Evolutionary conservation across 2,329 filamentous ascomycete genomes (phyloP).

Genomic region (Ceratocystis ficicola): DNA sequence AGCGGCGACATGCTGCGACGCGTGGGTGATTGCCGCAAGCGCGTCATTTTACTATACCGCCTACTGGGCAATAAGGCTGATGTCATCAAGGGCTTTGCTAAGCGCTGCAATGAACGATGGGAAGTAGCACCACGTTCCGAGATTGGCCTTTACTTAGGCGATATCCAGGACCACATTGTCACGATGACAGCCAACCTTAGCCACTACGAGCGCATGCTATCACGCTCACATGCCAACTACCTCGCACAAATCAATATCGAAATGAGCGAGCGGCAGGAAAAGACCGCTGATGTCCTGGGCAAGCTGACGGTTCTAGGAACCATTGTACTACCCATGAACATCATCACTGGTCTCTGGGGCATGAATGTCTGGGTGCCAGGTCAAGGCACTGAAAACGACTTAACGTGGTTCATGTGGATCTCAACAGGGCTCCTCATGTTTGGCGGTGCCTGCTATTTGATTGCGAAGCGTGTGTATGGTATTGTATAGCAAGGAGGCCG

Average conservation of each 20-base stretch:
- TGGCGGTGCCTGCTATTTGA: conserved; percentile 64
- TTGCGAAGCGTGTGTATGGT: conserved; percentile 72
- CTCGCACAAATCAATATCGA: conserved; percentile 98
- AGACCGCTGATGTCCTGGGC: conserved; percentile 87
- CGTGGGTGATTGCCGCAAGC: conserved; percentile 89
- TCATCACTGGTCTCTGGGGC: conserved; percentile 95
- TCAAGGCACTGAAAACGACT: conserved; percentile 63
- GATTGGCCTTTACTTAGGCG: conserved; percentile 92
- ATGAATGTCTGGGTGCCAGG: conserved; percentile 98
- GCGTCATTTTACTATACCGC: conserved; percentile 90
- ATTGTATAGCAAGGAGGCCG: conserved; percentile 45
- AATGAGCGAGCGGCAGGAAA: conserved; percentile 95
- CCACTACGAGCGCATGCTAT: conserved; percentile 90
- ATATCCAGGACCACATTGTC: conserved; percentile 98
- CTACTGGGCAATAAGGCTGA: conserved; percentile 94
- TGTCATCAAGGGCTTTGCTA: conserved; percentile 97
- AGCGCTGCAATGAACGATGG: conserved; percentile 96
- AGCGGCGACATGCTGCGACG: conserved; percentile 77
- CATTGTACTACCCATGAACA: conserved; percentile 97
- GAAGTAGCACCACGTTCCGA: conserved; percentile 88
- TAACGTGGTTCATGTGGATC: conserved; percentile 63
- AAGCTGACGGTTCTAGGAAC: conserved; percentile 93
- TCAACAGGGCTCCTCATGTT: conserved; percentile 68
- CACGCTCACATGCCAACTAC: conserved; percentile 87
- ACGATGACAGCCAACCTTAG: conserved; percentile 95